Percentiles rank a stretch among this genome's conserved stretches.
These are phyloP conservation scores for Zizania palustris DNA, from an alignment of 202 grass and related monocot species.

Conservation along the genomic window DNA sequence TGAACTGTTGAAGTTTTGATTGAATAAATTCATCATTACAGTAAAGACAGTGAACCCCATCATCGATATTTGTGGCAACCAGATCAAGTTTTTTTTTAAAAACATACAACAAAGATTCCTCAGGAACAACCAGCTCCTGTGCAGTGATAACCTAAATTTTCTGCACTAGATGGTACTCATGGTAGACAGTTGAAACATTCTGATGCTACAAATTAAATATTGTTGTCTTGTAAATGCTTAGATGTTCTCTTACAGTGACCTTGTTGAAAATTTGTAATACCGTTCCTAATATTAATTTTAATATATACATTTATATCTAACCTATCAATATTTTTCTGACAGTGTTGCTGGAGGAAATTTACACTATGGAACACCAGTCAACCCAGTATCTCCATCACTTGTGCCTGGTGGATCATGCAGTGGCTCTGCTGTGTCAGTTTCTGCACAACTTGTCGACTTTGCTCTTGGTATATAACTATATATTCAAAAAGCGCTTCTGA, in stretches of 20 bases:
- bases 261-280: not conserved
- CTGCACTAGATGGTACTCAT: not conserved
- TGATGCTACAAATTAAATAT: not conserved
- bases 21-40: slow-evolving; percentile 1
- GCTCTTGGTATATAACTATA: slow-evolving; percentile 91
- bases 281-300: not conserved
- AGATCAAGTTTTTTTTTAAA: not conserved
- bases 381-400: slow-evolving; percentile 61
- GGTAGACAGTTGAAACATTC: slow-evolving; percentile 19
- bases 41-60: not conserved
- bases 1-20: slow-evolving; percentile 15
- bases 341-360: slow-evolving; percentile 92
- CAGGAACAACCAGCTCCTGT: not conserved
- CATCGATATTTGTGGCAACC: slow-evolving; percentile 3
- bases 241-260: not conserved
- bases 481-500: slow-evolving; percentile 18
- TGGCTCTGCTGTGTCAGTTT: slow-evolving; percentile 84
- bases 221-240: not conserved
- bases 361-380: slow-evolving; percentile 72
- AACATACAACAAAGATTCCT: not conserved
- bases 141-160: not conserved
- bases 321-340: slow-evolving; percentile 40
- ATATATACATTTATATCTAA: slow-evolving; percentile 1
- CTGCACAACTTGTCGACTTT: slow-evolving; percentile 80
- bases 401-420: slow-evolving; percentile 92